Conservation (phyloP, 23 red algal species). For the Gracilaria gracilis region DNA sequence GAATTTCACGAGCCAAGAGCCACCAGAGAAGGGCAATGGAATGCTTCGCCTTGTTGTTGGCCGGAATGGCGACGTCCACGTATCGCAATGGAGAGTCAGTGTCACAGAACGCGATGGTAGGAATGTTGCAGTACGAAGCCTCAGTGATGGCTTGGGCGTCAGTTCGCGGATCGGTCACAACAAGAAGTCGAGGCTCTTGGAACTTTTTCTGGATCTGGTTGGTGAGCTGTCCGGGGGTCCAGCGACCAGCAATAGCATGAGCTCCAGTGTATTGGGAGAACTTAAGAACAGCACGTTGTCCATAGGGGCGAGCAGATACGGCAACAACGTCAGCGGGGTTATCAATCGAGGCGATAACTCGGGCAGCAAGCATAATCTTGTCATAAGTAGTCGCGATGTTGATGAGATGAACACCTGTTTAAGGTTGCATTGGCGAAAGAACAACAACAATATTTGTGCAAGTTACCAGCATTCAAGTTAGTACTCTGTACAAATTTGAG, state of each 20-base stretch:
- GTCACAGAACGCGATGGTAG: constrained; percentile 98
- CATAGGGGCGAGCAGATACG: constrained; percentile 93
- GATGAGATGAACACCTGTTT: constrained; percentile 87
- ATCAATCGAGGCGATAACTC: constrained; percentile 94
- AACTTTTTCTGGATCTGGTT: constrained; percentile 97
- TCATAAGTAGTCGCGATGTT: constrained; percentile 95
- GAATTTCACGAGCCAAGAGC: constrained; percentile 89
- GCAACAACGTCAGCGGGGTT: constrained; percentile 96
- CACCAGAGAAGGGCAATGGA: constrained; percentile 96
- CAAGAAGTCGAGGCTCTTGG: constrained; percentile 93
- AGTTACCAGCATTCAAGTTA: too few relatives aligned
- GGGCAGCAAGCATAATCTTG: constrained; percentile 97
- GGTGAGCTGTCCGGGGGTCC: constrained; percentile 99
- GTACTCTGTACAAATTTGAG: too few relatives aligned
- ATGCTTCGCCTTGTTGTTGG: constrained; percentile 96
- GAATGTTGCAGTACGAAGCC: constrained; percentile 95
- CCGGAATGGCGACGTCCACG: constrained; percentile 98
- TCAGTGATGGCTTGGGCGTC: constrained; percentile 94
- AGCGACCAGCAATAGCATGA: constrained; percentile 91
- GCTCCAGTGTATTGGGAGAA: constrained; percentile 95
- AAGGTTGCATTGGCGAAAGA: not conserved
- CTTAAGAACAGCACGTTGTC: constrained; percentile 98
- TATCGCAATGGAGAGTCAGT: constrained; percentile 94
- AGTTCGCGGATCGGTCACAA: constrained; percentile 97
- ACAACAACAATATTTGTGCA: not conserved